Evolutionary conservation across 2,329 filamentous ascomycete species (phyloP).

Genomic region (Mycosphaerella sp.): DNA sequence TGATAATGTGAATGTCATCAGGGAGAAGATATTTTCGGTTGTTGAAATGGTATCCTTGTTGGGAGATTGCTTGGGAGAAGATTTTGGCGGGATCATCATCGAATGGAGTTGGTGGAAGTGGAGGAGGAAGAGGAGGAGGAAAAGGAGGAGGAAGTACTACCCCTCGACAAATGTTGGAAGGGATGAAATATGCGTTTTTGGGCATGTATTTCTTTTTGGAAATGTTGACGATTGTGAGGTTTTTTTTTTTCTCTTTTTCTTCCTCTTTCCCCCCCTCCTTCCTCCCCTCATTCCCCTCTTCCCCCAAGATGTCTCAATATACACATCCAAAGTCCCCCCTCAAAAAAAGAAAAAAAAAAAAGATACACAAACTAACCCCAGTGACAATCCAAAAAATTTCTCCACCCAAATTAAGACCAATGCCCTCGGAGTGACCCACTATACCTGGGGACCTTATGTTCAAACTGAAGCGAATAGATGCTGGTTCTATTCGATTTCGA

Average conservation of each 20-base stretch:
- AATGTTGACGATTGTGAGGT: slow-evolving; percentile 50
- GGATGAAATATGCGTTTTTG: slow-evolving; percentile 53
- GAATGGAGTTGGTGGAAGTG: too few species aligned
- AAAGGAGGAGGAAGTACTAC: slow-evolving; percentile 24
- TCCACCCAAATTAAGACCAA: slow-evolving; percentile 24
- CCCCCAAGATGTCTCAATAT: too few species aligned
- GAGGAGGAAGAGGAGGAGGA: too few species aligned
- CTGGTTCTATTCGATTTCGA: slow-evolving; percentile 60
- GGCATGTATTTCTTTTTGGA: slow-evolving; percentile 64
- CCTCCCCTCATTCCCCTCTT: too few species aligned
- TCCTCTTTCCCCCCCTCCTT: too few species aligned
- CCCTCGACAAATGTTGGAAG: slow-evolving; percentile 43
- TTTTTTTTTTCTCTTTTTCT: neutral
- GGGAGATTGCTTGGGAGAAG: slow-evolving; percentile 9
- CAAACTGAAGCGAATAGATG: slow-evolving; percentile 59
- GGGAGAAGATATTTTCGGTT: slow-evolving; percentile 59
- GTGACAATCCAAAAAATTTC: too few species aligned
- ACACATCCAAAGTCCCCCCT: too few species aligned
- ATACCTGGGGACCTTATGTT: slow-evolving; percentile 41
- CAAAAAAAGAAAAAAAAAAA: too few species aligned
- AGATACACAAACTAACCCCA: too few species aligned
- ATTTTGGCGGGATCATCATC: neutral
- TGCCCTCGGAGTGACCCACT: slow-evolving; percentile 47
- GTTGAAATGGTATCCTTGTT: slow-evolving; percentile 48
- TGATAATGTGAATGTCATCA: slow-evolving; percentile 19